Evolutionary conservation across 2,329 filamentous ascomycete genomes (phyloP).

Genomic region (Fusarium incarnatum): DNA sequence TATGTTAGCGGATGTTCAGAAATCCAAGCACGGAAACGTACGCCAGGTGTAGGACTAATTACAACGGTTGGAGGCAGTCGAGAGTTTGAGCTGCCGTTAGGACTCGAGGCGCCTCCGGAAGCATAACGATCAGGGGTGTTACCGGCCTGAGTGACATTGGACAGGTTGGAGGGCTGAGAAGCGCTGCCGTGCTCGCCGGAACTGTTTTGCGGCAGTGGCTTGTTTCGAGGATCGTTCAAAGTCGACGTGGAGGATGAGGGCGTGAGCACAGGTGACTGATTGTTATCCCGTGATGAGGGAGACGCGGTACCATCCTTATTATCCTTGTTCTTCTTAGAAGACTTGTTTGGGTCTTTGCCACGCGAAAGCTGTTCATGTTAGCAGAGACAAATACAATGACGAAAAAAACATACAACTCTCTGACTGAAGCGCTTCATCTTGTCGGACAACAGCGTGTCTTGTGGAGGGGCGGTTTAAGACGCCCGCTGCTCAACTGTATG

Average conservation of each 20-base stretch:
- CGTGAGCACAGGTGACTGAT: constrained; percentile 74
- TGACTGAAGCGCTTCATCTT: constrained; percentile 98
- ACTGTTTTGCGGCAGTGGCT: constrained; percentile 74
- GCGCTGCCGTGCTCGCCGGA: constrained; percentile 57
- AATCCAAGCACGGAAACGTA: constrained; percentile 60
- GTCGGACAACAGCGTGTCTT: constrained; percentile 50
- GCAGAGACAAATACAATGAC: constrained; percentile 3
- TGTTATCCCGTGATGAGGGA: constrained; percentile 71
- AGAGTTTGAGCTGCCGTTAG: constrained; percentile 51
- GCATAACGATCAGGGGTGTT: constrained; percentile 58
- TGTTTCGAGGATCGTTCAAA: constrained; percentile 86
- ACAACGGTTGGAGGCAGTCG: constrained; percentile 85
- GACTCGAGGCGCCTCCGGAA: constrained; percentile 51
- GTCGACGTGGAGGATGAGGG: constrained; percentile 91
- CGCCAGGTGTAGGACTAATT: constrained; percentile 93
- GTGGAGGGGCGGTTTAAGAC: constrained; percentile 46
- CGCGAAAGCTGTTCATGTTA: constrained; percentile 79
- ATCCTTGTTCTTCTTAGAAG: constrained; percentile 80
- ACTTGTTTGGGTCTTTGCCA: constrained; percentile 88
- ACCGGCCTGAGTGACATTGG: constrained; percentile 53
- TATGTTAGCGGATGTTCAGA: constrained; percentile 5
- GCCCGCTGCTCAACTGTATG: constrained; percentile 44
- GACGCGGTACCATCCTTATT: constrained; percentile 82
- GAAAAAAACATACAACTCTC: constrained; percentile 81
- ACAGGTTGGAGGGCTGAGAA: constrained; percentile 55